Base-by-base conservation (phyloP, 257 asterid species). In the Sherardia arvensis region DNA sequence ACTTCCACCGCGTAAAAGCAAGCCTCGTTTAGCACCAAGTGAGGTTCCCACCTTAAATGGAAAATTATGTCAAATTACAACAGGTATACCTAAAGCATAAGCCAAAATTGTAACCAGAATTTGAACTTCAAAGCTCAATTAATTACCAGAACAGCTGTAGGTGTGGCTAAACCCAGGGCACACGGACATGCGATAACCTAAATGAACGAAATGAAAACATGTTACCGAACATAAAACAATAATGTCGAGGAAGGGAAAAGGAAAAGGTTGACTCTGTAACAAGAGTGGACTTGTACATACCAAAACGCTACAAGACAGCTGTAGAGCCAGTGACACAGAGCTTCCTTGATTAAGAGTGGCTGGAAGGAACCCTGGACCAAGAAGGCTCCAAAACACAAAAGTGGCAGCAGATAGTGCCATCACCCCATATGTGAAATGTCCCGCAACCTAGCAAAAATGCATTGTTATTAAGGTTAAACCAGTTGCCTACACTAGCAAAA, bases 151-250 rank as follows among this genome's bases (percentile, higher is more conserved):
- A 93, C 97, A 55, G 99, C 99, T 54, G 99, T 93, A 61, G 99
- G 99, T 61, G 99, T 93, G 66, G 99, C 99, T 70, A 93, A 76
- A 75, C 99, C 99, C 73, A 93, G 97, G 62, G 99, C 99, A 83
- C 99, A 93, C 53, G 99, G 99, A 79, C 99, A 93, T 70, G 99
- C 99, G 48, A 93, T 84, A 74, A 93, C 99, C 99, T 93, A 80
- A 76, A 77, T 21, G 70, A 74, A 68, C 68, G 59, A 73, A 20
- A 77, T 27, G 65, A 72, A 53, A 68, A 43, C 40, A 38, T 63
- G 61, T 68, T 55, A 74, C 60, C 23, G 61, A 55, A 22, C 58
- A 56, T 22, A 20, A 61, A 53, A 45, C 4, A 66, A 3, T 25
- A 27, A 21, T 8, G 54, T 22, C 20, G 2, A 14, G 17, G 47